Evolutionary conservation across 2,329 filamentous ascomycete genomes (phyloP).

Genomic region (Zasmidium cellare): DNA sequence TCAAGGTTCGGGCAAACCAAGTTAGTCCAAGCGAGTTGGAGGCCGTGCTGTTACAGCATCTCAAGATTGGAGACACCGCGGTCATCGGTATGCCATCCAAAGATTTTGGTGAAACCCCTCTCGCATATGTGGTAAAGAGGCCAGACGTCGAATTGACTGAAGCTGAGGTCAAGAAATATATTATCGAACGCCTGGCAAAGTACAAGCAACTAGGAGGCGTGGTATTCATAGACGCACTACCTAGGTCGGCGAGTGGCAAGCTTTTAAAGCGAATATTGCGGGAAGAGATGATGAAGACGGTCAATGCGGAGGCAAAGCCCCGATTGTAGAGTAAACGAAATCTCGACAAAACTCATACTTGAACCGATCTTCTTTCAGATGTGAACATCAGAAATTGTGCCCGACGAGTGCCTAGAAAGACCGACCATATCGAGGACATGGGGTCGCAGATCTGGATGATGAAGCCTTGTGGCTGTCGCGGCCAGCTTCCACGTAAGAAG

Average conservation of each 20-base stretch:
- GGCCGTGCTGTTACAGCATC: slow-evolving; percentile 48
- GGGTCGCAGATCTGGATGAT: no score
- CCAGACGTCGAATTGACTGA: slow-evolving; percentile 35
- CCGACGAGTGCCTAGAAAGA: no score
- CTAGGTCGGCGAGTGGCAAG: slow-evolving; percentile 33
- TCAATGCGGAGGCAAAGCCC: slow-evolving; percentile 1
- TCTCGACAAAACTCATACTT: no score
- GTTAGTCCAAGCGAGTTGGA: slow-evolving; percentile 53
- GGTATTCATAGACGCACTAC: slow-evolving; percentile 33
- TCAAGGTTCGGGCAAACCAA: slow-evolving; percentile 57
- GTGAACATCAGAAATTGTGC: no score
- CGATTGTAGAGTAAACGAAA: not conserved
- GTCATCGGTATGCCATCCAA: slow-evolving; percentile 46
- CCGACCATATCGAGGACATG: no score
- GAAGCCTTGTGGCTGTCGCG: no score
- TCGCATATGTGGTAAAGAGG: slow-evolving; percentile 32
- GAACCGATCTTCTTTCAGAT: no score
- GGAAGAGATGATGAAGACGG: slow-evolving; percentile 46
- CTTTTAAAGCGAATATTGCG: slow-evolving; percentile 43
- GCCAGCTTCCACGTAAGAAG: no score
- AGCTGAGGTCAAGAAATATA: slow-evolving; percentile 40
- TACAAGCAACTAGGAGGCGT: slow-evolving; percentile 52
- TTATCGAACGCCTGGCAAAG: slow-evolving; percentile 40
- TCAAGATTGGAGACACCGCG: slow-evolving; percentile 48
- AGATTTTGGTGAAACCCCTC: slow-evolving; percentile 28